Evolutionary conservation across 495 filamentous ascomycete species (phyloP), one percentile per base, ranked within the genome.

Genomic region (Neurospora discreta): DNA sequence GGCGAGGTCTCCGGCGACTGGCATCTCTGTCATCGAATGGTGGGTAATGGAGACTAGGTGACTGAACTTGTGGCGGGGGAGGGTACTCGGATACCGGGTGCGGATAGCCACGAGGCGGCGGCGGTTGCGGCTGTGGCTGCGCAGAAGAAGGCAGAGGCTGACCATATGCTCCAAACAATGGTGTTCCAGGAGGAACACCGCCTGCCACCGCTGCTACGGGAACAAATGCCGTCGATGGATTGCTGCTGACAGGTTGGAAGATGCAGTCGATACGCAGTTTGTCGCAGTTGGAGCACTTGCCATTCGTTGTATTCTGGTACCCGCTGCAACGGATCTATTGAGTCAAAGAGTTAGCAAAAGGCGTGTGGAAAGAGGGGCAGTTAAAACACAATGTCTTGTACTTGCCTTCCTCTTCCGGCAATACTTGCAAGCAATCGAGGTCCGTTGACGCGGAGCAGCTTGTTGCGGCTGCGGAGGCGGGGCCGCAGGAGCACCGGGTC

Each of bases 241-340:
- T 83, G 0, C 82, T 82, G 3, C 82, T 84, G 3, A 86, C 84
- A 0, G 84, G 84, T 73, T 86, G 84, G 58, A 86, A 86, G 4
- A 86, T 78, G 70, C 84, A 86, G 39, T 86, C 84, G 68, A 85
- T 84, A 43, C 81, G 80, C 79, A 85, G 80, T 74, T 85, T 85
- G 69, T 82, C 81, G 70, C 84, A 86, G 68, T 86, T 86, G 9
- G 81, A 81, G 70, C 84, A 86, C 71, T 85, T 85, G 7, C 84
- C 84, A 15, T 84, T 84, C 0, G 79, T 80, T 0, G 83, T 83
- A 23, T 84, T 83, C 20, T 83, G 81, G 70, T 85, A 85, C n/a
- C 84, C 84, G 67, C 84, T 86, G 78, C 84, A 86, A 23, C 84
- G 84, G 73, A 86, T 86, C 84, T 86, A 13, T 23, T 20, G 43